Base-by-base conservation (phyloP, 1,284 basidiomycete genomes). In the Abortiporus biennis region DNA sequence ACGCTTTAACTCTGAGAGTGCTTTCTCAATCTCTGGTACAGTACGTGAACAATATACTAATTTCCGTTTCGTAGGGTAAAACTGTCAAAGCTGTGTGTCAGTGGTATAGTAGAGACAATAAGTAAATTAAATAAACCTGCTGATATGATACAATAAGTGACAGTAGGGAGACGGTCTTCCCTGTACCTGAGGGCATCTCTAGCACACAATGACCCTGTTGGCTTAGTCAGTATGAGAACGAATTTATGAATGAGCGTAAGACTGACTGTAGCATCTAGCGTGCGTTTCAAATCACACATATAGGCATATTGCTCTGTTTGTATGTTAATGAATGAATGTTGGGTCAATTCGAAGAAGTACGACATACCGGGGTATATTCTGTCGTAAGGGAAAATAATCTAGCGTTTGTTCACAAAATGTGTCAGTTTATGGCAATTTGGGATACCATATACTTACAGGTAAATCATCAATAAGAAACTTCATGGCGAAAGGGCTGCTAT, bases 21-120 rank as follows among this genome's bases (percentile, higher is more conserved):
- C 96, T 64, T 99, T 99, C 65, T 99, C 96, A 54, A 99, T 99
- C 67, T 99, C 96, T 4, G 96, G 96, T n/a, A 99, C 96, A 2
- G 96, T 99, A 58, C 96, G 94, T 19, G 96, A 99, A 65, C 96
- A 99, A 64, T 99, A 99, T 53, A 99, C 87, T 52, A 99, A 81
- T 64, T 99, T 99, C 49, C 96, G 78, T 48, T 85, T 83, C 6
- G 83, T 86, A 6, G 92, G 89, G 60, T 94, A 92, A 66, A 93
- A 96, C 89, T 94, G 51, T 29, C 5, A 12, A 13, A 25, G 8
- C 12, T 19, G n/a, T 9, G 22, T 12, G 20, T 9, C 13, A 36
- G 13, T 12, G 29, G 33, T 13, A 6, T 8, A n/a, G n/a, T n/a
- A n/a, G n/a, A n/a, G n/a, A n/a, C n/a, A n/a, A n/a, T n/a, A 19